Evolutionary conservation across 2,329 filamentous ascomycete genomes (phyloP), one percentile per base, ranked within the genome.

Genomic region (Pestalotiopsis sp.): DNA sequence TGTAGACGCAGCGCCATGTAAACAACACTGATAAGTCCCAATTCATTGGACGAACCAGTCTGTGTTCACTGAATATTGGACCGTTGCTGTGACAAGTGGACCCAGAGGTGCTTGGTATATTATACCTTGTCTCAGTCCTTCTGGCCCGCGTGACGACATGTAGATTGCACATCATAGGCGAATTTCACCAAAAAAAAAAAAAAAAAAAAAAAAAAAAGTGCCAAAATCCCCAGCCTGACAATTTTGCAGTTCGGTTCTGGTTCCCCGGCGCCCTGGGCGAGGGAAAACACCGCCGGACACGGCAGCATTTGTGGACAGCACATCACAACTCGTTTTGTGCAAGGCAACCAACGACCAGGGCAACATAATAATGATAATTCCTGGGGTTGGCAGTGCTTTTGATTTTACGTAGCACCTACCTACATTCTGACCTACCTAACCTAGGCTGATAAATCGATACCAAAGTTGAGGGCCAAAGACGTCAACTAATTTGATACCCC

Each of bases 241-340:
- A 76, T 75, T 76, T 76, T 74, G 71, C 71, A 70, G 70, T 66
- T 65, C 48, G 44, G 44, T 52, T 52, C 44, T 35, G 30, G 20
- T 52, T 52, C 44, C 44, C 44, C 44, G 44, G 20, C 30, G 44
- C 44, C 44, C 44, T 52, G 17, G 17, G 6, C 20, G 17, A 20
- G 17, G n/a, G 17, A 52, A 38, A 22, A 14, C 35, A 14, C 58
- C 13, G 14, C n/a, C n/a, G 17, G 26, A 61, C 68, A 64, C 65
- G 67, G 60, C 30, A 68, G 69, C 70, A 65, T 60, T 67, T 64
- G 67, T 66, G 67, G 67, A 71, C 63, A 72, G 71, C 73, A 73
- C 70, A 75, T 75, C 73, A 75, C 71, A 73, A 73, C 73, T 73
- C 60, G 5, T 61, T 76, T 76, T 75, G 72, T 76, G 72, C 74